These are phyloP conservation scores for Trypanosoma vivax DNA, from an alignment of 208 protist genomes.

Conservation along the genomic window DNA sequence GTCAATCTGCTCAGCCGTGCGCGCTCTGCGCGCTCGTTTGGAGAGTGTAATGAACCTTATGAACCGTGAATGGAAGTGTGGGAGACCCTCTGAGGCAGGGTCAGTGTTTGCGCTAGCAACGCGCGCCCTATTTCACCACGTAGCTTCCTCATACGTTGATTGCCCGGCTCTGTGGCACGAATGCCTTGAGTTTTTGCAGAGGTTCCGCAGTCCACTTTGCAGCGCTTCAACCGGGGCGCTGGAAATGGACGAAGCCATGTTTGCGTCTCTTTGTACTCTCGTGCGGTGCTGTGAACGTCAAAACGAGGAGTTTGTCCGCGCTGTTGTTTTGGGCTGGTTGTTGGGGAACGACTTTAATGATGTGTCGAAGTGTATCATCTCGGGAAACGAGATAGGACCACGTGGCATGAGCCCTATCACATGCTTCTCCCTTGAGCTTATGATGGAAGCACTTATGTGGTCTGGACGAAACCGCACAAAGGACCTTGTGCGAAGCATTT, in stretches of 20 bases:
- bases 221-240: constrained; percentile 2
- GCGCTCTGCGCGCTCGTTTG: background rate
- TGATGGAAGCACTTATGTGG: background rate
- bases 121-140: constrained; percentile 49
- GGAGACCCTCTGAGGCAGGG: background rate
- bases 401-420: too few relatives aligned
- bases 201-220: constrained; percentile 26
- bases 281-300: constrained; percentile 47
- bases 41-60: background rate
- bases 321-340: constrained; percentile 42
- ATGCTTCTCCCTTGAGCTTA: background rate
- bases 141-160: constrained; percentile 26
- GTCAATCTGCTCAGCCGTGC: constrained; percentile 5
- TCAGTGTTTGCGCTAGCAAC: constrained; percentile 21
- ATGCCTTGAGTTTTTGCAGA: constrained; percentile 28
- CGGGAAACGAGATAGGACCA: too few relatives aligned
- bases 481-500: too few relatives aligned
- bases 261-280: constrained; percentile 34
- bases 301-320: constrained; percentile 42
- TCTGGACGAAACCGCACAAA: too few relatives aligned
- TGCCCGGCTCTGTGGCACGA: constrained; percentile 59
- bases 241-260: constrained; percentile 22
- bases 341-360: background rate
- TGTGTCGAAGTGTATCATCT: background rate
- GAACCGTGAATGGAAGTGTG: background rate